Base-by-base conservation (phyloP, 129 eudicot genomes). In the Centaurea solstitialis region DNA sequence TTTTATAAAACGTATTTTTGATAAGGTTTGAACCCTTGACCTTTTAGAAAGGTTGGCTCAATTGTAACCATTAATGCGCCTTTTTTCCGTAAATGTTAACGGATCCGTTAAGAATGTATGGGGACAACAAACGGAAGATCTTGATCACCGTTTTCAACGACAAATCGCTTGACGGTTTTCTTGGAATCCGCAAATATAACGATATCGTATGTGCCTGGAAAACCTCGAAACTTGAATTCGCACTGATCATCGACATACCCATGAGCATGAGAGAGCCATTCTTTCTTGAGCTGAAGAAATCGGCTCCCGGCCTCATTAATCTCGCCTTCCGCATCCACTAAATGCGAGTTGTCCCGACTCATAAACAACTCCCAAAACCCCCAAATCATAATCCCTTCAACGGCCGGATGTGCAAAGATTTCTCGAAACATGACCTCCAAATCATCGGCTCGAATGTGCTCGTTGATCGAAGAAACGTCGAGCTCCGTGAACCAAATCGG, bases 281-380 rank as follows among this genome's bases (percentile, higher is more conserved):
- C 99, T 78, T 87, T 72, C 90, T 90, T 94, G 2, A 94, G 96
- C 45, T 75, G 82, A 45, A 90, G 88, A 72, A 82, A 86, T 64
- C 93, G 81, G 20, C 83, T 87, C 3, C 99, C 97, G 8, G 99
- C 94, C 74, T 90, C 97, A 45, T 92, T 94, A 18, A 94, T 26
- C 21, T 94, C 97, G 3, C 99, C 96, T 88, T 94, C 99, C 0
- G 99, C 99, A 78, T 92, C 82, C 73, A 94, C 97, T 70, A 94
- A 85, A 76, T 90, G 91, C 0, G 97, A 81, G 72, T 94, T 81
- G 2, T 92, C 97, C 18, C 99, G 73, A 73, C 97, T 89, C 99
- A 94, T 90, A 80, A 92, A 92, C 81, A 94, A 65, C 91, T 94
- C 99, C 99, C 99, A 94, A 26, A 94, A 92, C 12, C 99, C 99